Evolutionary conservation across 345 rosid genomes (phyloP).

Genomic region (Eutrema yunnanense): DNA sequence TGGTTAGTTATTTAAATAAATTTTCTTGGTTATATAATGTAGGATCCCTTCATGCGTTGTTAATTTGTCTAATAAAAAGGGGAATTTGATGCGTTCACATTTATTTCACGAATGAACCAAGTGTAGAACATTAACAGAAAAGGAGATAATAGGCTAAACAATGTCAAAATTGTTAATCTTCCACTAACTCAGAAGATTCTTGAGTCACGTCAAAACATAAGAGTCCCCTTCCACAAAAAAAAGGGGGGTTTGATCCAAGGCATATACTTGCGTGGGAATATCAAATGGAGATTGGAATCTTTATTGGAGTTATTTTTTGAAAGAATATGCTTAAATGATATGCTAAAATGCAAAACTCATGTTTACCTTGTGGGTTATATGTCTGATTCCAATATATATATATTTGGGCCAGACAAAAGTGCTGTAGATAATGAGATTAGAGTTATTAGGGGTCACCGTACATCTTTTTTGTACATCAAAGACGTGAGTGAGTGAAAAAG

Average conservation of each 20-base stretch:
- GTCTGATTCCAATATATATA: not conserved
- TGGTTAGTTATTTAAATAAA: not conserved
- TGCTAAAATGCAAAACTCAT: not conserved
- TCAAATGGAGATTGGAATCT: slow-evolving; percentile 5
- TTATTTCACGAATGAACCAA: not conserved
- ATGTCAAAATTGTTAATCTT: not conserved
- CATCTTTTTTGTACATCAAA: not conserved
- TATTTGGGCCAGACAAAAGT: not conserved
- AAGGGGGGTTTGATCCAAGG: slow-evolving; percentile 10
- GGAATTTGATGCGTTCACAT: not conserved
- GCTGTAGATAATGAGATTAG: not conserved
- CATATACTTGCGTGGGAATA: slow-evolving; percentile 21
- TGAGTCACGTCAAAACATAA: not conserved
- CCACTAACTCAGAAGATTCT: slow-evolving; percentile 5
- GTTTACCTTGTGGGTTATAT: not conserved
- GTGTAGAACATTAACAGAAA: not conserved
- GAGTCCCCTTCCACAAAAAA: not conserved
- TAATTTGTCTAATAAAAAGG: not conserved
- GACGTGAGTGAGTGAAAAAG: not conserved
- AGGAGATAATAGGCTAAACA: not conserved
- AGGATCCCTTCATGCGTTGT: not conserved
- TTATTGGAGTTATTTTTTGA: not conserved
- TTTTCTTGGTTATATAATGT: not conserved
- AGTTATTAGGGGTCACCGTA: slow-evolving; percentile 5
- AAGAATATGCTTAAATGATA: slow-evolving; percentile 17